These are phyloP conservation scores for Ogataea pini DNA, from an alignment of 805 yeast species.

Conservation along the genomic window DNA sequence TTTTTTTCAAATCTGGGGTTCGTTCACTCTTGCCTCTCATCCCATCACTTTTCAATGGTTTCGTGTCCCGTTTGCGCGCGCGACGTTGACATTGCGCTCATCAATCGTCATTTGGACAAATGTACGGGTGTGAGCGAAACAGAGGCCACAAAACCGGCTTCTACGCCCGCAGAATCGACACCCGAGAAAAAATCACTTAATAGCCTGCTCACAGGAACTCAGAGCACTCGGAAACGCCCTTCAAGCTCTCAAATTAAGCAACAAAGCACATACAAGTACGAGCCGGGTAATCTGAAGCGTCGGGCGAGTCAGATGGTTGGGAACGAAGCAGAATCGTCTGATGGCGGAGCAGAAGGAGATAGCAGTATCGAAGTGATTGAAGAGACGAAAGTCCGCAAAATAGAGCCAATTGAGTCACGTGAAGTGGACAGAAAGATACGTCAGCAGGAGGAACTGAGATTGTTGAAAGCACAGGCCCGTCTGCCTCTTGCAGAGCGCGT, in stretches of 20 bases:
- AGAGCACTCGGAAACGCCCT: constrained; percentile 2
- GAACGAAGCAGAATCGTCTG: neutral
- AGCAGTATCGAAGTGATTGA: constrained; percentile 3
- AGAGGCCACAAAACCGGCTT: constrained; percentile 9
- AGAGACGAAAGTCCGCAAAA: neutral
- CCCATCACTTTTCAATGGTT: constrained; percentile 27
- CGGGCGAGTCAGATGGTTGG: constrained; percentile 7
- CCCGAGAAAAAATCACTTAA: constrained; percentile 14
- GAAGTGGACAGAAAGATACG: constrained; percentile 9
- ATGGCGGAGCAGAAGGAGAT: constrained; percentile 4
- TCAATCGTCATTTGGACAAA: constrained; percentile 39
- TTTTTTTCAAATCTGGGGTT: neutral
- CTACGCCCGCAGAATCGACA: constrained; percentile 2
- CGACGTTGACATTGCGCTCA: constrained; percentile 30
- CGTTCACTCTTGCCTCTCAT: neutral
- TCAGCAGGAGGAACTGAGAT: constrained; percentile 22
- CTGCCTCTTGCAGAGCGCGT: constrained; percentile 73
- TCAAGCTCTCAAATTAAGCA: constrained; percentile 7
- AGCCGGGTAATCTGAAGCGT: constrained; percentile 11
- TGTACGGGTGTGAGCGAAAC: constrained; percentile 20
- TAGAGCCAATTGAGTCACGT: neutral
- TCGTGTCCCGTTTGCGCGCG: constrained; percentile 37
- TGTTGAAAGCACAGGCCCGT: constrained; percentile 25
- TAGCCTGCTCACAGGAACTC: constrained; percentile 19
- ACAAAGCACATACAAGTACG: constrained; percentile 19